A percentile compares a stretch with the other conserved stretches of the same genome.
phyloP scores from a whole-genome alignment of 305 asterid species.

The Solanum hybrid region DNA sequence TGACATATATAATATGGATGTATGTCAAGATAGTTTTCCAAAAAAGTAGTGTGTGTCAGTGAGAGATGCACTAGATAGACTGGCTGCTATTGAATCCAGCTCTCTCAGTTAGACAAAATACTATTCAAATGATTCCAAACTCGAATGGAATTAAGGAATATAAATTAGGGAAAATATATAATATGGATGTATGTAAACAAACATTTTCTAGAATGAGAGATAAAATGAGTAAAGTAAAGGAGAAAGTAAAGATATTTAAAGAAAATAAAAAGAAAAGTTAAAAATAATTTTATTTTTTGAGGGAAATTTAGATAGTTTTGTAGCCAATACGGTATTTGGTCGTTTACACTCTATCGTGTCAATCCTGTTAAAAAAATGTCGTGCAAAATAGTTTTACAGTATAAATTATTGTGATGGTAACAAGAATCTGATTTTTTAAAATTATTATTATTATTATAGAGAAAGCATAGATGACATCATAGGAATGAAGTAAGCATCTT shows the following conservation, averaged over 20 bases:
- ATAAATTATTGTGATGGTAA: background rate
- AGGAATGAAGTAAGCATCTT: background rate
- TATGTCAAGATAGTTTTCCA: background rate
- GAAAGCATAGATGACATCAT: background rate
- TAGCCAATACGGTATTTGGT: background rate
- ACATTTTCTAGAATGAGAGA: background rate
- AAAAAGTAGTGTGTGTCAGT: background rate
- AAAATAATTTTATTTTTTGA: no score
- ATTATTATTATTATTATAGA: background rate
- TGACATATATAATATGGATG: background rate
- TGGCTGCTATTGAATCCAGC: background rate
- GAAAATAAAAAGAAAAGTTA: background rate
- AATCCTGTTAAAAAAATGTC: background rate
- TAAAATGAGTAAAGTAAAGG: no score
- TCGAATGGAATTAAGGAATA: background rate
- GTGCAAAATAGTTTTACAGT: no score
- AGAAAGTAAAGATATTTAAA: background rate
- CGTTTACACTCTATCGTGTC: background rate
- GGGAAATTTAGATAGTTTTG: background rate
- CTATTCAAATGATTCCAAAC: background rate
- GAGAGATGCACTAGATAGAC: background rate
- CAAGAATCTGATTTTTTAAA: background rate
- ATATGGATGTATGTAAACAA: background rate
- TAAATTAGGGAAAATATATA: background rate
- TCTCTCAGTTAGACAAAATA: background rate